Conservation (phyloP, 2,329 filamentous ascomycete species). For the Ophiostoma australiae region DNA sequence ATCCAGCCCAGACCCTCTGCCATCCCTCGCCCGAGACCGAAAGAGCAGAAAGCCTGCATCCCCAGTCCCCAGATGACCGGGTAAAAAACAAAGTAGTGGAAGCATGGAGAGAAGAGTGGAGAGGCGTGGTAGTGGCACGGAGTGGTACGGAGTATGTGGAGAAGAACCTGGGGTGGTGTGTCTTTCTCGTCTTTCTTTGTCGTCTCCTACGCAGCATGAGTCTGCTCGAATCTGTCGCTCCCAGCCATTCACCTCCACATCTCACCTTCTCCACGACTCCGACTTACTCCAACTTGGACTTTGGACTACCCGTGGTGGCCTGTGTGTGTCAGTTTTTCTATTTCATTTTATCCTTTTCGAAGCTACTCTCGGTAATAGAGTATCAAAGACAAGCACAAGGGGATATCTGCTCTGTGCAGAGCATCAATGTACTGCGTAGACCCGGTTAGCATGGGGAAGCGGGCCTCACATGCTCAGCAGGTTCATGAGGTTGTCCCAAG, state of each 20-base stretch:
- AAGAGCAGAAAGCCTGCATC: not conserved
- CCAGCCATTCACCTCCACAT: not conserved
- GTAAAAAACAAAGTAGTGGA: constrained; percentile 9
- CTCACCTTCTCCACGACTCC: not conserved
- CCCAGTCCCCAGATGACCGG: constrained; percentile 6
- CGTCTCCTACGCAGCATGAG: not conserved
- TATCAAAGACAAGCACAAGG: not conserved
- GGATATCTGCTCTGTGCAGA: not conserved
- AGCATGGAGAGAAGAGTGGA: constrained; percentile 4
- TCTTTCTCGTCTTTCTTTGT: not conserved
- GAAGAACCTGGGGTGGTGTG: not conserved
- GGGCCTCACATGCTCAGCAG: not conserved
- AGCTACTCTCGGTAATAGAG: not conserved
- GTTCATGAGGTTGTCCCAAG: not conserved
- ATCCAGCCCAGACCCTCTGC: not conserved
- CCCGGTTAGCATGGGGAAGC: not conserved
- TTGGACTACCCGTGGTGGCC: not conserved
- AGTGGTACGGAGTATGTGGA: constrained; percentile 7
- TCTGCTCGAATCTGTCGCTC: not conserved
- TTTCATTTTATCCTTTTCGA: constrained; percentile 9
- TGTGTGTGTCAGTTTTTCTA: not conserved
- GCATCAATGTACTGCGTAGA: too few relatives aligned
- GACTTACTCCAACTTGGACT: not conserved
- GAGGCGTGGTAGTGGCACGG: not conserved
- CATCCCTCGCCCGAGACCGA: not conserved